Conservation (phyloP, 176 grass and related monocot genomes). For the Rhynchospora breviuscula region DNA sequence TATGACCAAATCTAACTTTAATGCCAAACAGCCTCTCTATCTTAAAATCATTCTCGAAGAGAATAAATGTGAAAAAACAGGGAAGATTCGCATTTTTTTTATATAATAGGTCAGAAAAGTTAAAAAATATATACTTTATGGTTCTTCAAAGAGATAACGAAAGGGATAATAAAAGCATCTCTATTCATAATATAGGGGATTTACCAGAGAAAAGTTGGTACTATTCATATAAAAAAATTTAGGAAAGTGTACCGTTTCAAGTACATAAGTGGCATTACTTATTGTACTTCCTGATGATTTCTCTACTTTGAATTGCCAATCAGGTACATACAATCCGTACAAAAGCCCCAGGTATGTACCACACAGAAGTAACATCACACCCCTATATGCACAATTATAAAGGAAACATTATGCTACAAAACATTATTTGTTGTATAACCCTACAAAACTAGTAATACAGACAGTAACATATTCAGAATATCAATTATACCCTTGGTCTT, state of each 20-base stretch:
- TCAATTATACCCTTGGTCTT: background rate
- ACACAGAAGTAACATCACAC: conserved; percentile 33
- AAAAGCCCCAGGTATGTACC: conserved; percentile 48
- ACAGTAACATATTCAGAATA: background rate
- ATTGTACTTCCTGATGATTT: conserved; percentile 17
- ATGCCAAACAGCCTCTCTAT: background rate
- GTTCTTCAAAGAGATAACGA: background rate
- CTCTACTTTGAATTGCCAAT: conserved; percentile 39
- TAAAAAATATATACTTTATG: background rate
- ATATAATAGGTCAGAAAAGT: background rate
- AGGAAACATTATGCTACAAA: background rate
- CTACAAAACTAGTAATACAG: background rate
- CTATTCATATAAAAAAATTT: background rate
- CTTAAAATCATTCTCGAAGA: background rate
- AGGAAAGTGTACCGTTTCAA: background rate
- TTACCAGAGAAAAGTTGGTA: background rate
- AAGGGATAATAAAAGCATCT: background rate
- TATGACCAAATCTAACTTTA: background rate
- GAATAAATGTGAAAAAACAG: background rate
- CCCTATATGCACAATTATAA: conserved; percentile 24
- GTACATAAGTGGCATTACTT: background rate
- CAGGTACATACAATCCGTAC: conserved; percentile 66
- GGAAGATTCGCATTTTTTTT: background rate
- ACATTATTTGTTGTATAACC: background rate
- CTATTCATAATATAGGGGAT: background rate